Evolutionary conservation across 1,139 yeast species (phyloP), one percentile per base, ranked within the genome.

Genomic region (Suhomyces maxii): DNA sequence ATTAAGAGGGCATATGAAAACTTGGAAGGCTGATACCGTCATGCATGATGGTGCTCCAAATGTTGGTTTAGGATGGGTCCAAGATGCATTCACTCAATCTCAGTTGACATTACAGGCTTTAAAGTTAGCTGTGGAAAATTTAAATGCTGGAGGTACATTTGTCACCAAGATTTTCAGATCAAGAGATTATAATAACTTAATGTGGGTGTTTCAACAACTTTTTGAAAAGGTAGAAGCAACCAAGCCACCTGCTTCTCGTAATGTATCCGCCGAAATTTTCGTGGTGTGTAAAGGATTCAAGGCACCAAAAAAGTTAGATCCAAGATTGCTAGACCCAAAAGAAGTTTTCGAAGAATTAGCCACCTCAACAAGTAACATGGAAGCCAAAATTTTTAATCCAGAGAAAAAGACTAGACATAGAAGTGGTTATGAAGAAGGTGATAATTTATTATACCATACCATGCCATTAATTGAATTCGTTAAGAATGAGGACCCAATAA

Each of bases 21-120:
- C 99, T 0, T 93, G 98, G 97, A 93, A 95, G 62, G 99, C 99
- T 1, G 98, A 95, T 63, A 89, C 97, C 0, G 98, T 93, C 25
- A 73, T 95, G 63, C 99, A 93, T 71, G 99, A 93, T 79, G 99
- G 99, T 84, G 99, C 99, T 26, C 99, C 99, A 26, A 95, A 93
- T 63, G 99, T 93, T 56, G 99, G 99, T 84, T 78, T 91, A 61
- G 96, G 97, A 25, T 95, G 99, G 99, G 93, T 89, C 30, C 99
- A 95, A 68, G 99, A 93, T 82, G 99, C 99, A 1, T 95, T 89
- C 70, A 89, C 98, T 2, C 99, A 93, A 72, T 89, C 97, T 18
- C 98, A 93, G 65, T 82, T 93, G 60, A 95, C 96, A 32, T 75
- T 93, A 56, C 96, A 90, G 71, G 96, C 98, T 32, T 76, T 95